These are phyloP conservation scores for Amaranthus palmeri DNA, from an alignment of 148 eudicot species.

Conservation along the genomic window DNA sequence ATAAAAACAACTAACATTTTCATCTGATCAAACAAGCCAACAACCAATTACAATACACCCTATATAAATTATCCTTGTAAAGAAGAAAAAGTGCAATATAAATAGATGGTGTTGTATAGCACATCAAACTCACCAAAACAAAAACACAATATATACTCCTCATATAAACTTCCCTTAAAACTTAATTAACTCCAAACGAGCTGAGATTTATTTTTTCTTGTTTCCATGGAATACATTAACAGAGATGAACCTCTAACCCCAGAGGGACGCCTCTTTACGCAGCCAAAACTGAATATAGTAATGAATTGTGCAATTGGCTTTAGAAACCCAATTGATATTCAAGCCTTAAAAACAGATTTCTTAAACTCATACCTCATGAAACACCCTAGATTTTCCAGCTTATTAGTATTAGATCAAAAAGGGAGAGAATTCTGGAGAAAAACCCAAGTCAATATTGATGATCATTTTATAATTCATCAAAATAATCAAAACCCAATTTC, in stretches of 20 bases:
- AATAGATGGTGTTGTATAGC: too few relatives aligned
- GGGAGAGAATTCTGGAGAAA: conserved; percentile 53
- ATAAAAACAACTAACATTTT: too few relatives aligned
- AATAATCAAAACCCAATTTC: background rate
- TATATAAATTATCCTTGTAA: too few relatives aligned
- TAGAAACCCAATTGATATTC: conserved; percentile 30
- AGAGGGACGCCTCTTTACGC: conserved; percentile 23
- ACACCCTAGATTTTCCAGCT: conserved; percentile 70
- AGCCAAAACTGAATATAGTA: conserved; percentile 40
- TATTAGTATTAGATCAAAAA: conserved; percentile 35
- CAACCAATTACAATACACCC: too few relatives aligned
- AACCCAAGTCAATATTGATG: conserved; percentile 47
- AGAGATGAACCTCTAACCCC: conserved; percentile 20
- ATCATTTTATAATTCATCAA: conserved; percentile 42
- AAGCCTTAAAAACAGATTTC: conserved; percentile 34
- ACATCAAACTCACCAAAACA: too few relatives aligned
- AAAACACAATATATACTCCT: background rate
- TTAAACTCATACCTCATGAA: conserved; percentile 35
- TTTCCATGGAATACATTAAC: conserved; percentile 5
- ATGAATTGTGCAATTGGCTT: conserved; percentile 47
- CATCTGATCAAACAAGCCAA: too few relatives aligned
- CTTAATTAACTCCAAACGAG: too few relatives aligned
- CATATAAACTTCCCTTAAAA: background rate
- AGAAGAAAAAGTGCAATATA: too few relatives aligned
- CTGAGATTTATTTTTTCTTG: background rate